Evolutionary conservation across 2,329 filamentous ascomycete genomes (phyloP).

Genomic region (Rugonectria rugulosa): DNA sequence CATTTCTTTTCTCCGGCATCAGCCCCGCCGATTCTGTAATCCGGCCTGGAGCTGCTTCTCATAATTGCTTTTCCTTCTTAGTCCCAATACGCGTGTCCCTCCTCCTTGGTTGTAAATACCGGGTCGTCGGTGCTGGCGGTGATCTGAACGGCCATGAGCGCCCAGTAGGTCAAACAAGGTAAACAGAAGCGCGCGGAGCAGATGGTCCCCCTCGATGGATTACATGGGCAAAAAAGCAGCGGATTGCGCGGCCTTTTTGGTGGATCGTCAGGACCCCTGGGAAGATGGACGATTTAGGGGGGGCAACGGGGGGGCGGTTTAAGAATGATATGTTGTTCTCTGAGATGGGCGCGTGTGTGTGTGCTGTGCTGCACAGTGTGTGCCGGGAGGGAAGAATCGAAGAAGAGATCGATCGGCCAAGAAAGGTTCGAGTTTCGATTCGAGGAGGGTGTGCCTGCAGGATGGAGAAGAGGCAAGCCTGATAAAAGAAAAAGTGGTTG

Average conservation of each 20-base stretch:
- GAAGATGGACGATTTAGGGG: neutral
- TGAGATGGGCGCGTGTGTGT: neutral
- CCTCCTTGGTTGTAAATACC: conserved; percentile 8
- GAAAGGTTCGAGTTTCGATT: neutral
- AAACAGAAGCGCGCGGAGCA: too few relatives aligned
- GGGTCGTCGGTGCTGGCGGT: neutral
- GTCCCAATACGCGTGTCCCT: conserved; percentile 8
- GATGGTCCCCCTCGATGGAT: too few relatives aligned
- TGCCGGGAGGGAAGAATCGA: too few relatives aligned
- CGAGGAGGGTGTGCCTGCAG: neutral
- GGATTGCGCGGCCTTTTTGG: conserved; percentile 2
- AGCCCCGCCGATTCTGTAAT: too few relatives aligned
- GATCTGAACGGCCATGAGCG: neutral
- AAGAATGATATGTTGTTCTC: neutral
- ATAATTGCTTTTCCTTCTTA: too few relatives aligned
- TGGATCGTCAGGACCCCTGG: neutral
- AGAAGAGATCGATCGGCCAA: neutral
- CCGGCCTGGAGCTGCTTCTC: too few relatives aligned
- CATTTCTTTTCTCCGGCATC: too few relatives aligned
- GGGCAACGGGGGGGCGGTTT: neutral
- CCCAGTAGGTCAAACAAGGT: conserved; percentile 3
- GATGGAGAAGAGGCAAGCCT: too few relatives aligned
- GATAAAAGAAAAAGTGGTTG: too few relatives aligned
- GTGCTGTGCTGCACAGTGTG: neutral
- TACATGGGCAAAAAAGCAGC: conserved; percentile 6